Evolutionary conservation across 441 rosid genomes (phyloP).

Genomic region (Pelargonium hybrid): DNA sequence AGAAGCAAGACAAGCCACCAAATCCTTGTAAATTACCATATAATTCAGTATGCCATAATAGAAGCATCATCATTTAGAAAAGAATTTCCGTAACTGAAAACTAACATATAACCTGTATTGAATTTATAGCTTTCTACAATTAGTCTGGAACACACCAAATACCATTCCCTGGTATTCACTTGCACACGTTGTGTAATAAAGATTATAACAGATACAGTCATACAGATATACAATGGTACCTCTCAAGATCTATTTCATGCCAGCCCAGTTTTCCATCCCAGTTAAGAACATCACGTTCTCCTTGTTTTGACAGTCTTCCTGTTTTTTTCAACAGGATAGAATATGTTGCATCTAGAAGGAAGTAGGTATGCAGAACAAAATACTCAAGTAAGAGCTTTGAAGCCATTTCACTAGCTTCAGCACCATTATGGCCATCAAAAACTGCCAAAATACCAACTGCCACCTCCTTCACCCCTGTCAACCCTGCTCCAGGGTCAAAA

Average conservation of each 20-base stretch:
- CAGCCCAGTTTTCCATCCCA: conserved; percentile 36
- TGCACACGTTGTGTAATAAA: background rate
- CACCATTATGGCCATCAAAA: conserved; percentile 94
- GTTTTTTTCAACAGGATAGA: conserved; percentile 40
- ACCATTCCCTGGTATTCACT: background rate
- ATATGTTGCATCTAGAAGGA: conserved; percentile 76
- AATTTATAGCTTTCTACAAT: background rate
- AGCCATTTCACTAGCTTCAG: conserved; percentile 98
- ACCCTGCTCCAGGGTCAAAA: conserved; percentile 36
- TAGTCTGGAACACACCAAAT: background rate
- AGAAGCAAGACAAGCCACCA: background rate
- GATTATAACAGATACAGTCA: background rate
- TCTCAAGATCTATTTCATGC: conserved; percentile 38
- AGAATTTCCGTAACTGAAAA: background rate
- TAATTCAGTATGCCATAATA: background rate
- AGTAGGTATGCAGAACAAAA: conserved; percentile 75
- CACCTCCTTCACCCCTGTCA: conserved; percentile 55
- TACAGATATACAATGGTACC: conserved; percentile 27
- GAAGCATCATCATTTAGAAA: background rate
- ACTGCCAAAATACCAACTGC: conserved; percentile 66
- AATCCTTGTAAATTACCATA: background rate
- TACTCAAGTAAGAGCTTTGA: conserved; percentile 74
- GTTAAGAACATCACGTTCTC: conserved; percentile 36
- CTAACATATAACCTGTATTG: background rate
- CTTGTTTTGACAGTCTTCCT: conserved; percentile 34